These are phyloP conservation scores for Lagenaria siceraria DNA, from an alignment of 306 rosid genomes.

Conservation along the genomic window DNA sequence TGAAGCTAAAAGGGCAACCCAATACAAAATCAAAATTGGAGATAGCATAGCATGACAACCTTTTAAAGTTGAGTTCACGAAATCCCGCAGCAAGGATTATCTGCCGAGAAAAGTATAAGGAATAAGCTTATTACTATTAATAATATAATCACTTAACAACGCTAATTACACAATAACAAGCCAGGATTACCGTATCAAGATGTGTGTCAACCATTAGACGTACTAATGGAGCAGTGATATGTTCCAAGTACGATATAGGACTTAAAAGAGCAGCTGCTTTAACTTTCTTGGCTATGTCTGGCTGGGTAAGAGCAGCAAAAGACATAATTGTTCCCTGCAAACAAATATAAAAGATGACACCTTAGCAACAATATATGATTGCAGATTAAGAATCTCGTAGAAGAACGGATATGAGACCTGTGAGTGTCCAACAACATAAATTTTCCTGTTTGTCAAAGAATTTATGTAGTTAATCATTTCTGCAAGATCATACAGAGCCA, in stretches of 20 bases:
- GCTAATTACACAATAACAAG: constrained; percentile 7
- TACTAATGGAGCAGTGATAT: constrained; percentile 52
- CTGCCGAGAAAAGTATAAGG: constrained; percentile 29
- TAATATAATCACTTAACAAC: neutral
- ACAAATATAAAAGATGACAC: constrained; percentile 8
- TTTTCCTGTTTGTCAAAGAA: constrained; percentile 39
- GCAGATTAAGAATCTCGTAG: constrained; percentile 4
- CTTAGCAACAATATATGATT: constrained; percentile 4
- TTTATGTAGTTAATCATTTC: constrained; percentile 55
- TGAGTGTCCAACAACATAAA: constrained; percentile 80
- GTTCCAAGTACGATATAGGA: constrained; percentile 79
- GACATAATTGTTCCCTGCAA: constrained; percentile 77
- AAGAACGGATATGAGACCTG: constrained; percentile 44
- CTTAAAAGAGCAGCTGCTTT: constrained; percentile 80
- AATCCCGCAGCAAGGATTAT: constrained; percentile 57
- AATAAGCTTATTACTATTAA: constrained; percentile 16
- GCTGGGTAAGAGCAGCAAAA: constrained; percentile 63
- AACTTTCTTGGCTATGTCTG: constrained; percentile 53
- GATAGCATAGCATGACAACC: constrained; percentile 22
- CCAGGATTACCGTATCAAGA: constrained; percentile 56
- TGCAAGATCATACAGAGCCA: constrained; percentile 62
- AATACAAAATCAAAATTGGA: constrained; percentile 4
- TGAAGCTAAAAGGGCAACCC: neutral
- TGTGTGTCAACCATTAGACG: constrained; percentile 61
- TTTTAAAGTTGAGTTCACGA: constrained; percentile 60